Percentiles rank a stretch among this genome's conserved stretches.
phyloP scores from a whole-genome alignment of 768 basidiomycete species.

The Kwoniella shandongensis region DNA sequence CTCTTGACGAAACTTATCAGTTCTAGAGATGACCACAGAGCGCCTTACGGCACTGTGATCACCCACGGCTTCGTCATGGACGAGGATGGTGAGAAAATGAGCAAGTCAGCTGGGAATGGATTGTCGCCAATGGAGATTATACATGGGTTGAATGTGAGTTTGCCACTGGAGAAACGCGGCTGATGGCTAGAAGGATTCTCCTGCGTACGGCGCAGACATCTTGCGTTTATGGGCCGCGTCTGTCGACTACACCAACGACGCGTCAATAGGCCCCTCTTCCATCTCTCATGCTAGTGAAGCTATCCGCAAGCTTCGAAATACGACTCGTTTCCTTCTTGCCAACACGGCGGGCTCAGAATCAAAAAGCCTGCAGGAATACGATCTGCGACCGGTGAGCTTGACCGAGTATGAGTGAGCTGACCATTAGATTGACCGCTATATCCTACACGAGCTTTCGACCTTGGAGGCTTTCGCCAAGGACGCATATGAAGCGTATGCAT shows the following conservation, averaged over 20 bases:
- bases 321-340: slow-evolving; percentile 80
- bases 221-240: slow-evolving; percentile 89
- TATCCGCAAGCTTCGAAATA: slow-evolving; percentile 79
- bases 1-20: slow-evolving; percentile 73
- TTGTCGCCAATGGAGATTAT: slow-evolving; percentile 79
- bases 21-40: slow-evolving; percentile 35
- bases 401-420: slow-evolving; percentile 6
- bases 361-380: slow-evolving; percentile 49
- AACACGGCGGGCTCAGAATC: slow-evolving; percentile 59
- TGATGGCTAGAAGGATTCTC: slow-evolving; percentile 60
- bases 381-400: slow-evolving; percentile 15
- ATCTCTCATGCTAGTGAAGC: slow-evolving; percentile 73
- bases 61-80: slow-evolving; percentile 98
- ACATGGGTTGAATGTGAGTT: slow-evolving; percentile 67
- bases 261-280: slow-evolving; percentile 75
- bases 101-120: slow-evolving; percentile 92
- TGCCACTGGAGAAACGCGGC: neutral
- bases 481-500: slow-evolving; percentile 72
- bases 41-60: slow-evolving; percentile 75
- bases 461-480: slow-evolving; percentile 69
- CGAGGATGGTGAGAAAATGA: slow-evolving; percentile 87
- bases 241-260: slow-evolving; percentile 84
- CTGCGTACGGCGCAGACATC: slow-evolving; percentile 80
- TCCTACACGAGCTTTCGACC: slow-evolving; percentile 77
- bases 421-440: slow-evolving; percentile 74